phyloP scores from a whole-genome alignment of 306 rosid species.

The Prunus dulcis region DNA sequence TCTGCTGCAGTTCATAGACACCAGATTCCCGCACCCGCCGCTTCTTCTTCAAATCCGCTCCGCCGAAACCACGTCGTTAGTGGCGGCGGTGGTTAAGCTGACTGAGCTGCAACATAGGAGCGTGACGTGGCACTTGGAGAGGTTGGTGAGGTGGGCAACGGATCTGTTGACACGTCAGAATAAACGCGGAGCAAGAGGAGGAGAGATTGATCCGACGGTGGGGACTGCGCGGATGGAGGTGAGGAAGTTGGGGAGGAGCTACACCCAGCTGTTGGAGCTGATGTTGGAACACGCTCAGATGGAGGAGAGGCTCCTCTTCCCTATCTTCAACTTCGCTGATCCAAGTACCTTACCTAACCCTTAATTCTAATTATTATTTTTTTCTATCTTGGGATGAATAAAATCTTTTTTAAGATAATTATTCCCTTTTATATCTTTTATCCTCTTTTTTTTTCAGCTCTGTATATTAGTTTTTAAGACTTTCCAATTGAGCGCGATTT shows the following conservation, averaged over 20 bases:
- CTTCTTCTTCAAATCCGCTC: neutral
- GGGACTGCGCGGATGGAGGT: slow-evolving; percentile 83
- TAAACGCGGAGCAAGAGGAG: slow-evolving; percentile 32
- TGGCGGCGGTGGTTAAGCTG: slow-evolving; percentile 33
- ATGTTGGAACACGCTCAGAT: slow-evolving; percentile 88
- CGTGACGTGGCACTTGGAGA: slow-evolving; percentile 65
- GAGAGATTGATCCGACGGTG: slow-evolving; percentile 47
- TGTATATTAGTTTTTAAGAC: too few relatives aligned
- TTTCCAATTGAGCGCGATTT: too few relatives aligned
- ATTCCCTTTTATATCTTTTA: too few relatives aligned
- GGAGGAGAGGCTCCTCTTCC: slow-evolving; percentile 82
- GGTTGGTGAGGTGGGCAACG: slow-evolving; percentile 71
- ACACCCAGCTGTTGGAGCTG: slow-evolving; percentile 69
- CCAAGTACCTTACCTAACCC: slow-evolving; percentile 37
- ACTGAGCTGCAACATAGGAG: slow-evolving; percentile 66
- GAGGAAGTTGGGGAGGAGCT: slow-evolving; percentile 64
- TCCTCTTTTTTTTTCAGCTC: too few relatives aligned
- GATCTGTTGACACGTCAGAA: slow-evolving; percentile 54
- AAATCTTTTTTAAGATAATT: neutral
- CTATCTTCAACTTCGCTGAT: slow-evolving; percentile 70
- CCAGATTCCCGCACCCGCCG: slow-evolving; percentile 56
- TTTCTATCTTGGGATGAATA: too few relatives aligned
- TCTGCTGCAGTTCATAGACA: slow-evolving; percentile 53
- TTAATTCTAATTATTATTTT: neutral
- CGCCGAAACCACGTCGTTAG: slow-evolving; percentile 35